Base-by-base conservation (phyloP, 2,329 filamentous ascomycete species). In the Ophioceras dolichostomum region DNA sequence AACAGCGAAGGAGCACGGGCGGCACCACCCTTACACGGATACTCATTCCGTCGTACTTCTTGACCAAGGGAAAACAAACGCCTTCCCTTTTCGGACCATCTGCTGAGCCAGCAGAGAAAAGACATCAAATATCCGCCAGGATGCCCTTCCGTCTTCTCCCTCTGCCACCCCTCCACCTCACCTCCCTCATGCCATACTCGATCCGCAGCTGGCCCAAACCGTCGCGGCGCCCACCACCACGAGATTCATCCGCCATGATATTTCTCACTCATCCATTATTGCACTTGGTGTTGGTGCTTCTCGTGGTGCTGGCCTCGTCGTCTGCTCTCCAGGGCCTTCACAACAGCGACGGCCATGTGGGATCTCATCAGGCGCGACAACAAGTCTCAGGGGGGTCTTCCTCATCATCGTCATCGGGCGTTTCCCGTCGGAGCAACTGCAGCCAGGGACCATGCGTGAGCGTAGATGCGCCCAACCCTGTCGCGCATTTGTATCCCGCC, bases 401-500 rank as follows among this genome's bases (percentile, higher is more conserved):
- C n/a, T n/a, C n/a, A 44, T 4, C 19, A 33, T 31, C 20, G 10
- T 14, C 7, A 8, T 13, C 30, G 10, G 16, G 6, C 19, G n/a
- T n/a, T n/a, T n/a, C 12, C 4, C 2, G 19, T 9, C 33, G 13
- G n/a, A 10, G 9, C 31, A 19, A 16, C 36, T 20, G 24, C 18
- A 20, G 22, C 22, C 32, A 33, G 34, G 40, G 38, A 16, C 19
- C 21, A n/a, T 56, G 51, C 50, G 50, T 39, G 10, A 45, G 49
- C 2, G 43, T 50, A 19, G 52, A 55, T 42, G 49, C 46, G 10
- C 58, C 63, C n/a, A 74, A 75, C 41, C 64, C 66, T 5, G 62
- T 73, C 42, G 60, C 60, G 3, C 50, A 57, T 5, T 39, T 57
- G 16, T 70, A 68, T 40, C 66, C 67, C 2, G 53, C 57, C 21